These are phyloP conservation scores for Sporothrix dimorphospora DNA, from an alignment of 2,329 filamentous ascomycete species.

Conservation along the genomic window DNA sequence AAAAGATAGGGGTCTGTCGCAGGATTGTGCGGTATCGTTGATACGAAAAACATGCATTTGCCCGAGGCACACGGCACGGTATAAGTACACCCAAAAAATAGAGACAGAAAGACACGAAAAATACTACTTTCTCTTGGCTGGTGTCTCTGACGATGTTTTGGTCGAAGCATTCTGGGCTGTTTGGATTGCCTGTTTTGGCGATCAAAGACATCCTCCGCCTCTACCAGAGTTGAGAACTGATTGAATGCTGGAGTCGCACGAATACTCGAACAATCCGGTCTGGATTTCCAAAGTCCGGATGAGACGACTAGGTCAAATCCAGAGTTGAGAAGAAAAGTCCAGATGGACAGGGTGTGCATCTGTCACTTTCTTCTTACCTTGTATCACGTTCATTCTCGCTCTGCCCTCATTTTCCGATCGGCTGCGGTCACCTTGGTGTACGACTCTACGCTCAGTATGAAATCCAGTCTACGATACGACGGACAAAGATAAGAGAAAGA, in stretches of 20 bases:
- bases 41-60: neutral
- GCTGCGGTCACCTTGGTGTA: too few species aligned
- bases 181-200: slow-evolving; percentile 9
- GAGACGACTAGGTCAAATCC: neutral
- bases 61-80: neutral
- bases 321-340: too few species aligned
- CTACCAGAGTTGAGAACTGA: neutral
- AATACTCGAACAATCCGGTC: neutral
- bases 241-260: neutral
- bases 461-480: too few species aligned
- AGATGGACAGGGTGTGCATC: too few species aligned
- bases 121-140: neutral
- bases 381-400: too few species aligned
- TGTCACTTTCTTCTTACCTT: too few species aligned
- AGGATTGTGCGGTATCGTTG: neutral
- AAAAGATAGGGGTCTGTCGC: neutral
- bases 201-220: neutral
- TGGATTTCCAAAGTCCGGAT: neutral
- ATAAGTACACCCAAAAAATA: neutral
- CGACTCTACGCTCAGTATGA: too few species aligned
- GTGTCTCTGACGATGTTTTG: neutral
- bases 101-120: neutral
- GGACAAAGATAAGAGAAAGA: neutral
- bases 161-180: neutral
- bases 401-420: too few species aligned